phyloP scores from a whole-genome alignment of 2,329 filamentous ascomycete genomes.

The Beauveria scarabaeidicola region DNA sequence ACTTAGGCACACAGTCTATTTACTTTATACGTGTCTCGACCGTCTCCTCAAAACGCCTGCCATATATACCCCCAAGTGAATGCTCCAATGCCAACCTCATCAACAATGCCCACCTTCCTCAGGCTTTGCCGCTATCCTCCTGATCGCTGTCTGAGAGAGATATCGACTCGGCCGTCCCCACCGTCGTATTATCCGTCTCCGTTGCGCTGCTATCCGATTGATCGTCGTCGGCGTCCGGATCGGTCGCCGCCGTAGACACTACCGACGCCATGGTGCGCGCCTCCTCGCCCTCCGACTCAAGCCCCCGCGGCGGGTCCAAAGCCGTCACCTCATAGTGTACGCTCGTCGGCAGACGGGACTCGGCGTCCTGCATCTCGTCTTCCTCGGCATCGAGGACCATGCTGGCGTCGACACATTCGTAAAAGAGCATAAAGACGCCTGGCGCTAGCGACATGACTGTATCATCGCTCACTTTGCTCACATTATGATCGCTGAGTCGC shows the following conservation, averaged over 20 bases:
- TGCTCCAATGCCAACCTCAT: neutral
- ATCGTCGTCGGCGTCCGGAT: neutral
- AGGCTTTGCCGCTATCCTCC: neutral
- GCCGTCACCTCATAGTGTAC: neutral
- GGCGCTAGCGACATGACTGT: slow-evolving; percentile 61
- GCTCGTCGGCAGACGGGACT: neutral
- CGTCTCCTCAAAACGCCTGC: neutral
- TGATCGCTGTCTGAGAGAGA: neutral
- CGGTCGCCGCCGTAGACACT: neutral
- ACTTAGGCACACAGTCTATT: neutral
- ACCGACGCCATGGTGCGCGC: neutral
- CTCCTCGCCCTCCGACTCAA: neutral
- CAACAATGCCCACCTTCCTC: neutral
- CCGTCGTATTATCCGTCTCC: slow-evolving; percentile 8
- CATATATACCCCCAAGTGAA: neutral
- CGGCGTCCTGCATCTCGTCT: slow-evolving; percentile 13
- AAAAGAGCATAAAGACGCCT: slow-evolving; percentile 96
- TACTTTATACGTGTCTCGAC: neutral
- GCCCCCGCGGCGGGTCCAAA: neutral
- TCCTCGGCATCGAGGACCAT: slow-evolving; percentile 33
- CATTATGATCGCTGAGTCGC: slow-evolving; percentile 82
- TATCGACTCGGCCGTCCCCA: slow-evolving; percentile 1
- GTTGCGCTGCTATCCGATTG: neutral
- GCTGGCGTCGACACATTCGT: slow-evolving; percentile 60
- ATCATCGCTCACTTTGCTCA: slow-evolving; percentile 63